Evolutionary conservation across 83 land plant genomes (phyloP), one percentile per base, ranked within the genome.

Genomic region (Isoetes engelmannii): DNA sequence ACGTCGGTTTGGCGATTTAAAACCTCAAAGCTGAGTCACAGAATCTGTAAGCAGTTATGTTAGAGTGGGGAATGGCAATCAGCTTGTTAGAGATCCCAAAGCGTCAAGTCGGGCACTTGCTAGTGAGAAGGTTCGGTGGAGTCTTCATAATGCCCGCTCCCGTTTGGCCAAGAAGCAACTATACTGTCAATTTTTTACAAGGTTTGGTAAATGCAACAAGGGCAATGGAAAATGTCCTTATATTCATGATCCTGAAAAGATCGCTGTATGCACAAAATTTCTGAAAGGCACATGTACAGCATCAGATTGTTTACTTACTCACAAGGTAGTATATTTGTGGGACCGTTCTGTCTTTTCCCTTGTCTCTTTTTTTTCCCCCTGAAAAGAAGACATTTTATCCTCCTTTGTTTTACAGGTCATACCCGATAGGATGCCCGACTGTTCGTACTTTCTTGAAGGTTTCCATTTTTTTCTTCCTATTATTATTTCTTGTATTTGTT

Each of bases 371-470:
- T 51, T 15, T 12, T 0, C n/a, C n/a, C 12, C 1, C 54, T 51
- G 12, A n/a, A 7, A 49, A 7, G 7, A 9, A 60, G 63, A 60
- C 19, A 20, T 15, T 8, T 51, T 51, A 10, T 51, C 54, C 12
- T 20, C 62, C 58, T 48, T n/a, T 57, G 28, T 43, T 51, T 9
- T 72, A 72, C 90, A 95, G 99, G 85, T 95, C 9, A 86, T 91
- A 70, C 99, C 99, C 13, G 99, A 95, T 75, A 82, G 99, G 62
- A 95, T 89, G 97, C 92, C 82, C 56, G 99, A 95, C 80, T 95
- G 99, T 69, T 95, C 99, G 4, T 95, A 76, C 71, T 95, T 95
- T 72, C 76, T 95, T 48, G 83, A 82, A 83, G 99, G 99, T 92
- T 15, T 7, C 55, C 55, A 7, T 37, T 48, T 10, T 69, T 12